Percentiles rank a stretch among this genome's conserved stretches.
phyloP scores from a whole-genome alignment of 352 stramenopile species.

The Globisporangium spinosum region DNA sequence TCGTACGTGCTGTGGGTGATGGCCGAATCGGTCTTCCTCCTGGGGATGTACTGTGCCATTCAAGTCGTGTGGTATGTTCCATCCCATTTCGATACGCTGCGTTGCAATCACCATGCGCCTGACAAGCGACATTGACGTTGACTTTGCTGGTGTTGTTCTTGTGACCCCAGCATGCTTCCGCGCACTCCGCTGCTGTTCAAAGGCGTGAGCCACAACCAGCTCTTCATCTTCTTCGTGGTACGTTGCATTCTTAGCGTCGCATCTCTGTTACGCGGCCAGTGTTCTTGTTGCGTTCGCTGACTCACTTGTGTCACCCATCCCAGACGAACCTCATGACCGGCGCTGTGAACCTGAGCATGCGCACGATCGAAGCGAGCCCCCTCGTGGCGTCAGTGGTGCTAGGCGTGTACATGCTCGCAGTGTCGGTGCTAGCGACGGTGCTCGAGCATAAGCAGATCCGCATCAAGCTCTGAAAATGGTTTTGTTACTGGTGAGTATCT shows the following conservation, averaged over 20 bases:
- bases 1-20: slow-evolving; percentile 80
- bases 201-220: slow-evolving; percentile 78
- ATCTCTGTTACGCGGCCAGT: not conserved
- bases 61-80: slow-evolving; percentile 58
- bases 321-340: slow-evolving; percentile 80
- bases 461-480: slow-evolving; percentile 58
- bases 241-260: not conserved
- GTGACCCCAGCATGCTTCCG: slow-evolving; percentile 50
- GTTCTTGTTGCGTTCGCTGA: not conserved
- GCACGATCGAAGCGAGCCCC: slow-evolving; percentile 63
- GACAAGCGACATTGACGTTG: not conserved
- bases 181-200: slow-evolving; percentile 62
- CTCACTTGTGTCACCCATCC: not conserved
- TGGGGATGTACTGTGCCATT: slow-evolving; percentile 52
- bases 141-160: not conserved
- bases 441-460: slow-evolving; percentile 52
- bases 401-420: slow-evolving; percentile 55
- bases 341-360: slow-evolving; percentile 74
- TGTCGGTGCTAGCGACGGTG: slow-evolving; percentile 51
- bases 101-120: not conserved
- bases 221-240: slow-evolving; percentile 83
- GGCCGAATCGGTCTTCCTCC: slow-evolving; percentile 51
- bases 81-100: not conserved
- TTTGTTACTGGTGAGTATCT: not conserved
- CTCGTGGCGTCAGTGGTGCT: slow-evolving; percentile 41